Percentiles rank a stretch among this genome's conserved stretches.
Evolutionary conservation across 2,329 filamentous ascomycete species (phyloP).

Genomic region (Fusarium sp.): DNA sequence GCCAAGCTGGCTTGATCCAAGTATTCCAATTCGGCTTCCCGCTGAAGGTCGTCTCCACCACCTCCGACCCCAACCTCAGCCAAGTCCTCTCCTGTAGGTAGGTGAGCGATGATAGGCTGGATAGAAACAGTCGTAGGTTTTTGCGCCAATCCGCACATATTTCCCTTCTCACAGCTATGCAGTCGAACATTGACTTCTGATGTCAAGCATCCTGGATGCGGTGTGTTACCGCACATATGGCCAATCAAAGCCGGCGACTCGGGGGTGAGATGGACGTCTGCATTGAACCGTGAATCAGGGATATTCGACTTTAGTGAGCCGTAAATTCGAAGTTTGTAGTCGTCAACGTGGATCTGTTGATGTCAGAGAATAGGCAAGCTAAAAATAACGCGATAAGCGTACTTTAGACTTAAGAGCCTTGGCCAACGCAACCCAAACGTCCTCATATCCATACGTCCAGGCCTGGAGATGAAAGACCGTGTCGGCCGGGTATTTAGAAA

Average conservation of each 20-base stretch:
- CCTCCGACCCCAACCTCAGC: slow-evolving; percentile 83
- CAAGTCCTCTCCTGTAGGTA: slow-evolving; percentile 71
- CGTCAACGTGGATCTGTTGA: slow-evolving; percentile 79
- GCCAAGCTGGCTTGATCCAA: slow-evolving; percentile 66
- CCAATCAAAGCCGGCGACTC: slow-evolving; percentile 79
- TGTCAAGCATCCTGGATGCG: slow-evolving; percentile 79
- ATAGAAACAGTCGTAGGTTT: slow-evolving; percentile 76
- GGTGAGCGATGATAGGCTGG: slow-evolving; percentile 78
- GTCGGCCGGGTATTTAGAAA: slow-evolving; percentile 75
- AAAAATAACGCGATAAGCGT: slow-evolving; percentile 12
- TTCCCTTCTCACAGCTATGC: slow-evolving; percentile 87
- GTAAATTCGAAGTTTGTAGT: slow-evolving; percentile 83
- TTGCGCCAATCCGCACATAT: slow-evolving; percentile 65
- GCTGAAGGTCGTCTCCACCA: slow-evolving; percentile 79
- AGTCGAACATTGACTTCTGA: slow-evolving; percentile 71
- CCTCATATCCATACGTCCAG: slow-evolving; percentile 93
- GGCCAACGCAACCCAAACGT: slow-evolving; percentile 88
- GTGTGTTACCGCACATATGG: slow-evolving; percentile 78
- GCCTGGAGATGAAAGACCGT: slow-evolving; percentile 87
- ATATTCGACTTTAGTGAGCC: slow-evolving; percentile 66
- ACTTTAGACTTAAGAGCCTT: slow-evolving; percentile 75
- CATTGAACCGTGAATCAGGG: slow-evolving; percentile 55
- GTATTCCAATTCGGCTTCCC: slow-evolving; percentile 74
- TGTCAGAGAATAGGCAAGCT: slow-evolving; percentile 3
- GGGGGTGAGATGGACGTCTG: slow-evolving; percentile 59